Base-by-base conservation (phyloP, 176 grass and related monocot species). In the Hordeum marinum region DNA sequence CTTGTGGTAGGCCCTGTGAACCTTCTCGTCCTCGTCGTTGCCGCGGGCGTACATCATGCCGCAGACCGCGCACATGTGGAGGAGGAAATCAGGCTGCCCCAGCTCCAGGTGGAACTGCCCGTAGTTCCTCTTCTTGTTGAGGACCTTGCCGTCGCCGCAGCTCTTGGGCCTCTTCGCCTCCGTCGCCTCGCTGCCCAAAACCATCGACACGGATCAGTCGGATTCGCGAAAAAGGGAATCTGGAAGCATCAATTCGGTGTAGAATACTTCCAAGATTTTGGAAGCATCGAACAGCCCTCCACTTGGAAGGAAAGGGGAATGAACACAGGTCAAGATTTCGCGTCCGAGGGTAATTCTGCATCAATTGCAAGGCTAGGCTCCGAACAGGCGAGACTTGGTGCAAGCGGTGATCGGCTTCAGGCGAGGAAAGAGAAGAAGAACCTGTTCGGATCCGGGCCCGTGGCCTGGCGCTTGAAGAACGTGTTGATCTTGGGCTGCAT, bases 41-140 rank as follows among this genome's bases (percentile, higher is more conserved):
- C 96, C 96, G 4, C 80, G 90, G 46, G 93, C 85, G 75, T 94
- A 98, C 87, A 89, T 94, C 87, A 98, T 88, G 24, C 96, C 91
- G 69, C 96, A 98, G 48, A 89, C 86, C 10, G 87, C 82, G 94
- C 93, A 98, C 46, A 68, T 63, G 68, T 85, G 96, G 83, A 95
- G 85, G 31, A 98, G 18, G 60, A 98, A 98, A 79, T 98, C 84
- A 20, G 91, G 74, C 82, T 98, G 96, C 80, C 96, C 96, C 15
- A 98, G 88, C 72, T 98, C 96, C 80, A 98, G 84, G 81, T 98
- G 89, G 87, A 93, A 94, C 88, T 95, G 91, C 4, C 83, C 93
- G 54, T 95, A 98, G 52, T n/a, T 95, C 74, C 88, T 88, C 89
- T 94, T 98, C 91, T 90, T 95, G 60, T 86, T 90, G 40, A 85